Base-by-base conservation (phyloP, 768 basidiomycete genomes). In the Podaxis carcinomalis region DNA sequence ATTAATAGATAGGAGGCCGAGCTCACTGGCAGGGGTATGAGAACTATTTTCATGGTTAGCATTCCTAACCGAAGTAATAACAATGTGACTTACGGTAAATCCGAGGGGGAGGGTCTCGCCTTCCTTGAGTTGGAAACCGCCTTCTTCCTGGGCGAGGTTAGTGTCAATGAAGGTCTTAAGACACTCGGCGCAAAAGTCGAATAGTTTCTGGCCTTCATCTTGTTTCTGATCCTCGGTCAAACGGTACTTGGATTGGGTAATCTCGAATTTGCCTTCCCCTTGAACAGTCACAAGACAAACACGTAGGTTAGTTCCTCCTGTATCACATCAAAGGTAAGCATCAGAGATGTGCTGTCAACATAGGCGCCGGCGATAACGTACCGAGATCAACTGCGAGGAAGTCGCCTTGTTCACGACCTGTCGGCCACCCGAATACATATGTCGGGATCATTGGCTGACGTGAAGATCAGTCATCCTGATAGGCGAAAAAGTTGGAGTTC, bases 221-320 rank as follows among this genome's bases (percentile, higher is more conserved):
- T 97, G 94, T 74, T 99, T 99, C 73, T 98, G 97, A 69, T 98
- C 97, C 70, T 99, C 97, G 0, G 92, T 87, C 49, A 99, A 84
- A 54, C 95, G 90, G 75, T 98, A 98, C 74, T 99, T 99, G 37
- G 95, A 90, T 72, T 98, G 96, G 0, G 95, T 94, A 66, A 99
- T 90, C 75, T 98, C 95, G 72, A 98, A 99, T 78, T 96, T 95
- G 62, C 97, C 96, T 9, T 87, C 83, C 25, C 97, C 97, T 66
- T 90, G 86, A 1, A 99, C 79, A 28, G 88, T 91, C 53, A 99
- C 96, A 47, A 97, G 88, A 76, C 97, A 99, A 47, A 98, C 97
- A 47, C 97, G 94, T n/a, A 99, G 83, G 70, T 99, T 98, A 23
- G 96, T 98, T 36, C 95, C 95, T 55, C 92, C 92, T 92, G 62